Evolutionary conservation across 2,329 filamentous ascomycete genomes (phyloP), one percentile per base, ranked within the genome.

Genomic region (Aureobasidium mangrovei): DNA sequence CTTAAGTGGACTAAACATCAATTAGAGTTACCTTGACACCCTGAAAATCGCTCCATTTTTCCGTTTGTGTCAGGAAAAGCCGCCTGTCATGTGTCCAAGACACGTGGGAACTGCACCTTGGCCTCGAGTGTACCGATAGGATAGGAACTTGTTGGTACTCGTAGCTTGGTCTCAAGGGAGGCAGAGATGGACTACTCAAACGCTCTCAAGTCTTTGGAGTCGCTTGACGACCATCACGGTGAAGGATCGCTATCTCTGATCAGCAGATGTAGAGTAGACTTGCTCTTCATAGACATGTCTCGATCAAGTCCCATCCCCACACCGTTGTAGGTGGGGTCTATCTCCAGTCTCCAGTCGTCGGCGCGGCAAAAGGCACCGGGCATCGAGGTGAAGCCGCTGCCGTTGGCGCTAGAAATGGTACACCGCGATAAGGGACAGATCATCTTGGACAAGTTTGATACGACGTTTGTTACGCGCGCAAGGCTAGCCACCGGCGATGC

Each of bases 41-140:
- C 18, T 18, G 18, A 18, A 18, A 18, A 7, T 47, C 44, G 44
- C 44, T 38, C 9, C n/a, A n/a, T 2, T 36, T 36, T 9, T 33
- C 44, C 29, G 29, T 24, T 3, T 28, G 5, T 28, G 9, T n/a
- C 9, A 24, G 7, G 18, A 18, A 18, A 35, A 47, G 44, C 10
- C 44, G 33, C 33, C 44, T 47, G 44, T 47, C 44, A 47, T 47
- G 44, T 26, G 24, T 47, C 32, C n/a, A 7, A 47, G 18, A 7
- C 44, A 47, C 44, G 32, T 47, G 33, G 44, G n/a, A n/a, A 35
- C 12, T 35, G 32, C 0, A 35, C 7, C 7, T 35, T 18, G 18
- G 32, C 32, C 32, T 35, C 32, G 32, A 12, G 32, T 8, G 12
- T 12, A 35, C 7, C 7, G 32, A 7, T 8, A 35, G 12, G 32